These are phyloP conservation scores for Mycena indigotica DNA, from an alignment of 768 basidiomycete species.

Conservation along the genomic window DNA sequence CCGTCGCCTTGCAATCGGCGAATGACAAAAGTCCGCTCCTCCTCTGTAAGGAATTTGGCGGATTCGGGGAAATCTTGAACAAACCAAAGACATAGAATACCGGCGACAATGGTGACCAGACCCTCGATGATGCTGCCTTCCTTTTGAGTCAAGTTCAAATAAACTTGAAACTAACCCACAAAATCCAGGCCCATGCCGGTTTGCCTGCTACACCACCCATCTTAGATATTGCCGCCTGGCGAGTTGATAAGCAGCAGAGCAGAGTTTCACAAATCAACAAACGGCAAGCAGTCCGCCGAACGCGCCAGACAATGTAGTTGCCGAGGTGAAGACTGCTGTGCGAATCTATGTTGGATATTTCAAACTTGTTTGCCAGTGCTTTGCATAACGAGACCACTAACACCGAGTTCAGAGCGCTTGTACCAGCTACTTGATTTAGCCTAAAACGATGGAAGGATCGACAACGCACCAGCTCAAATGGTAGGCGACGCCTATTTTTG, in stretches of 20 bases:
- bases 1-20: conserved; percentile 65
- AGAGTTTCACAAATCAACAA: neutral
- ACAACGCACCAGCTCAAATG: conserved; percentile 16
- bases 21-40: conserved; percentile 65
- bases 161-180: no score
- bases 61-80: conserved; percentile 80
- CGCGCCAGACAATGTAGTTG: conserved; percentile 77
- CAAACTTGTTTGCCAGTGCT: neutral
- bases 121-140: conserved; percentile 79
- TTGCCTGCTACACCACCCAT: conserved; percentile 70
- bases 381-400: conserved; percentile 28
- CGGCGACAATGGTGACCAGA: conserved; percentile 61
- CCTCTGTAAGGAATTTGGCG: conserved; percentile 66
- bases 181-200: conserved; percentile 55
- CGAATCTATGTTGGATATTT: conserved; percentile 27
- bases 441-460: neutral
- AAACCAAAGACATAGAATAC: conserved; percentile 66
- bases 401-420: conserved; percentile 72
- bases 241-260: neutral
- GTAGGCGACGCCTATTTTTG: conserved; percentile 22
- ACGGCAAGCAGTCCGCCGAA: conserved; percentile 19
- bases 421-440: conserved; percentile 87
- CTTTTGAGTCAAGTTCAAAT: conserved; percentile 49
- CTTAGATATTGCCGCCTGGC: conserved; percentile 66
- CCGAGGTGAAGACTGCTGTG: conserved; percentile 76